These are phyloP conservation scores for Arthroderma uncinatum DNA, from an alignment of 2,329 filamentous ascomycete species.

Conservation along the genomic window DNA sequence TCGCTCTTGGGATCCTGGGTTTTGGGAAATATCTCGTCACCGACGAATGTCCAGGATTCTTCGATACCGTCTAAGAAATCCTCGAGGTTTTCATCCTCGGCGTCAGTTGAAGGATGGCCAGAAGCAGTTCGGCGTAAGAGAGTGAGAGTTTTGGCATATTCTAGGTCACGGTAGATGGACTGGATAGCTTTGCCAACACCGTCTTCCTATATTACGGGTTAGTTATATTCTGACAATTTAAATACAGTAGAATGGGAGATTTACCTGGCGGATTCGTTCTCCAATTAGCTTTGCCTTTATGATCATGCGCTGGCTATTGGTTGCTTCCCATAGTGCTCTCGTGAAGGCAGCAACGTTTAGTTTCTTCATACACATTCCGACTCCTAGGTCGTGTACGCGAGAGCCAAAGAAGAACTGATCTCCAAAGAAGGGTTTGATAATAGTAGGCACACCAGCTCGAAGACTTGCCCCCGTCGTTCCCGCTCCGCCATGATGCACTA, in stretches of 20 bases:
- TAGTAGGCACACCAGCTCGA: conserved; percentile 80
- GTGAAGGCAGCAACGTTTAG: conserved; percentile 80
- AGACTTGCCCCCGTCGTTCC: conserved; percentile 91
- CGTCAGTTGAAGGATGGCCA: conserved; percentile 25
- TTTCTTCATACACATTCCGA: conserved; percentile 79
- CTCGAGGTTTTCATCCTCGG: conserved; percentile 29
- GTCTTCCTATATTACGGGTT: conserved; percentile 52
- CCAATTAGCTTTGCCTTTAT: conserved; percentile 70
- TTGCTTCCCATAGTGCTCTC: conserved; percentile 80
- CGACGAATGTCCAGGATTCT: conserved; percentile 87
- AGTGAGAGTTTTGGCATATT: conserved; percentile 79
- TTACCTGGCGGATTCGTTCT: conserved; percentile 75
- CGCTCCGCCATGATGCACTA: conserved; percentile 85
- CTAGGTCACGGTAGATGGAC: conserved; percentile 84
- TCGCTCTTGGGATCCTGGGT: conserved; percentile 7
- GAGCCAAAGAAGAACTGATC: conserved; percentile 95
- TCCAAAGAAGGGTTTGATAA: conserved; percentile 93
- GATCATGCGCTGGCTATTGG: conserved; percentile 83
- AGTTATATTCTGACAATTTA: conserved; percentile 18
- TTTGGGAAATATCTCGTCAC: conserved; percentile 31
- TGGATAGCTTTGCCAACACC: conserved; percentile 86
- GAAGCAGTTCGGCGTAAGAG: conserved; percentile 42
- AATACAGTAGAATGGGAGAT: conserved; percentile 12
- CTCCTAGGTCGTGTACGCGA: conserved; percentile 82
- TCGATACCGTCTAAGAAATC: conserved; percentile 55